Conservation (phyloP, 331 rosid genomes). For the Pyracantha coccinea region DNA sequence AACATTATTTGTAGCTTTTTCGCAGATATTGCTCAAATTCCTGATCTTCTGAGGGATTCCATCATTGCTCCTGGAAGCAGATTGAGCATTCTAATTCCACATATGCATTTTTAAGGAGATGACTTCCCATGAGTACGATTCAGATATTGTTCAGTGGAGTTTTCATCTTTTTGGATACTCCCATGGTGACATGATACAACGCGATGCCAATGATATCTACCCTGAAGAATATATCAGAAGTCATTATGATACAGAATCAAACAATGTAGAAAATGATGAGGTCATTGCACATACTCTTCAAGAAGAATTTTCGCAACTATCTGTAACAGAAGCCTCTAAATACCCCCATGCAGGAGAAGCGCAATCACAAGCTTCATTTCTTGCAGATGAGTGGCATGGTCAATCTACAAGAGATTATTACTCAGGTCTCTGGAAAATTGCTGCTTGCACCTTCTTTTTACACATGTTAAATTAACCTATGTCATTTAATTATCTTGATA, state of each 20-base stretch:
- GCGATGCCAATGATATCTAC: conserved; percentile 30
- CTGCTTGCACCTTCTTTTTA: neutral
- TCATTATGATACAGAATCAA: conserved; percentile 41
- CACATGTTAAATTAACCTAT: neutral
- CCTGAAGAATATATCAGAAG: conserved; percentile 33
- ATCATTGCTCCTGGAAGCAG: neutral
- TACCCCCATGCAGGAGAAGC: conserved; percentile 35
- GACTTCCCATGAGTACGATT: conserved; percentile 40
- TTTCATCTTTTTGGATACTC: conserved; percentile 46
- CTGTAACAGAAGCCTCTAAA: conserved; percentile 37
- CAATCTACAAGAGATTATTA: conserved; percentile 29
- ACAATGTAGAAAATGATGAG: conserved; percentile 63
- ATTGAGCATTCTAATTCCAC: neutral
- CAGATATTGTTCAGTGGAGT: conserved; percentile 64
- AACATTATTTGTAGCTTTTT: conserved; percentile 13
- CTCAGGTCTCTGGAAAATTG: conserved; percentile 30
- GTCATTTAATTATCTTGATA: conserved; percentile 10
- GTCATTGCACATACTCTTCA: conserved; percentile 64
- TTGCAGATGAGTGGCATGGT: conserved; percentile 42
- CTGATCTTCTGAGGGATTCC: conserved; percentile 6
- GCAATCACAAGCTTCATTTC: conserved; percentile 29
- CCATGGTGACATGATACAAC: conserved; percentile 26
- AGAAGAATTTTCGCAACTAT: conserved; percentile 60
- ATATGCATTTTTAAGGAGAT: conserved; percentile 23
- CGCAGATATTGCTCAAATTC: conserved; percentile 5